phyloP scores from a whole-genome alignment of 805 yeast genomes.

The Metschnikowia baotianmanensis region DNA sequence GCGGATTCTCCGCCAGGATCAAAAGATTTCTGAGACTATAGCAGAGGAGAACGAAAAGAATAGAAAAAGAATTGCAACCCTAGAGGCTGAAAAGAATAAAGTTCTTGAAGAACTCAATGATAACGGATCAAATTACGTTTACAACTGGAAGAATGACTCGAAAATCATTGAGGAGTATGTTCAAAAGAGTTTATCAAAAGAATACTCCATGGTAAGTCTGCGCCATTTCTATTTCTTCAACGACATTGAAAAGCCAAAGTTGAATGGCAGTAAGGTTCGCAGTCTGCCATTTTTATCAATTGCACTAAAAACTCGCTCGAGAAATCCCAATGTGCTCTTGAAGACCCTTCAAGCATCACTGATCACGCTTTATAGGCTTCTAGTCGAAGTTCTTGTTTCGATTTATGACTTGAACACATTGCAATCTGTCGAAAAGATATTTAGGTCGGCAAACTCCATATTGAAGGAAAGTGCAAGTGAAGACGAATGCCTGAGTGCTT shows the following conservation, averaged over 20 bases:
- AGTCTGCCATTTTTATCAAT: background rate
- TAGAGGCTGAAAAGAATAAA: slow-evolving; percentile 11
- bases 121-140: slow-evolving; percentile 27
- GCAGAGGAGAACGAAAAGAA: slow-evolving; percentile 18
- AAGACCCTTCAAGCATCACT: background rate
- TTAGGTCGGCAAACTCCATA: background rate
- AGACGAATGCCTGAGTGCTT: background rate
- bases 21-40: slow-evolving; percentile 22
- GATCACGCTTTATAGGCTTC: slow-evolving; percentile 1
- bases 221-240: slow-evolving; percentile 26
- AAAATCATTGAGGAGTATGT: slow-evolving; percentile 23
- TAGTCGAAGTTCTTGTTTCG: background rate
- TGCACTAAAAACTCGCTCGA: background rate
- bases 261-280: background rate
- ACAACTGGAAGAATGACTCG: slow-evolving; percentile 19
- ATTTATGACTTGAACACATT: background rate
- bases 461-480: background rate
- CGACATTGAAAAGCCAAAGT: slow-evolving; percentile 3
- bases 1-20: slow-evolving; percentile 20
- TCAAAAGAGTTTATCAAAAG: slow-evolving; percentile 11
- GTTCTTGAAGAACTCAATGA: slow-evolving; percentile 31
- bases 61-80: slow-evolving; percentile 4
- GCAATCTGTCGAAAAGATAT: background rate
- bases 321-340: slow-evolving; percentile 1
- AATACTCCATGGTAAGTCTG: slow-evolving; percentile 4